A percentile compares a stretch with the other conserved stretches of the same genome.
Evolutionary conservation across 352 stramenopile genomes (phyloP).

Genomic region (Pythium grandisporangium): DNA sequence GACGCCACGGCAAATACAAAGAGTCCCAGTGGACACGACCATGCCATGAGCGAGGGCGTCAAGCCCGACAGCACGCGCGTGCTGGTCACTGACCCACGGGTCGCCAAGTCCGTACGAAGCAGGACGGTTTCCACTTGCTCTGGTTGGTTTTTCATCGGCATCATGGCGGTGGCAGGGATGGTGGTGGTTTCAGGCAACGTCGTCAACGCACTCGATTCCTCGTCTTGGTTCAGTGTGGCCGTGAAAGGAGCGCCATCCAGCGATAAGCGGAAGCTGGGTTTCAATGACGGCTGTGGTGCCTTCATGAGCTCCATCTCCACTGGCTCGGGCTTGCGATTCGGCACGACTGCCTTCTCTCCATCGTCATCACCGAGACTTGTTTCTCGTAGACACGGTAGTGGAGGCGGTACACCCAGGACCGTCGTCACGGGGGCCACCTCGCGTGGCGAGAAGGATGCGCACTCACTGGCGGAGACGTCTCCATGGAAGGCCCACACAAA

Average conservation of each 20-base stretch:
- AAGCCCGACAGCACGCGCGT: neutral
- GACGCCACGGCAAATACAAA: neutral
- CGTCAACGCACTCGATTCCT: no score
- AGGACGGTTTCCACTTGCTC: no score
- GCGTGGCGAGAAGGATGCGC: no score
- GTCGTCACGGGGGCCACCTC: neutral
- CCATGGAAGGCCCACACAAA: conserved; percentile 60
- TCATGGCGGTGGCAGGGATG: no score
- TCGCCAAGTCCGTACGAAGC: no score
- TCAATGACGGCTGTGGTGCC: neutral
- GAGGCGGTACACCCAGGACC: no score
- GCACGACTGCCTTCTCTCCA: no score
- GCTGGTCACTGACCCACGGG: no score
- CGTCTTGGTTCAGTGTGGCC: no score
- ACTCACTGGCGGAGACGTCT: conserved; percentile 14
- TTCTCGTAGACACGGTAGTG: neutral
- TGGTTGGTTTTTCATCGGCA: no score
- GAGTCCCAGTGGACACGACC: neutral
- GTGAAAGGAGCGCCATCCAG: neutral
- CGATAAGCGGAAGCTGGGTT: neutral
- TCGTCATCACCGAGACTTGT: neutral
- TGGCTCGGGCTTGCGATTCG: no score
- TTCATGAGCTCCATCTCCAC: neutral
- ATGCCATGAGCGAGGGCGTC: neutral
- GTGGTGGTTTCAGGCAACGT: no score